Conservation (phyloP, 2,329 filamentous ascomycete species). For the Lasiodiplodia gonubiensis region DNA sequence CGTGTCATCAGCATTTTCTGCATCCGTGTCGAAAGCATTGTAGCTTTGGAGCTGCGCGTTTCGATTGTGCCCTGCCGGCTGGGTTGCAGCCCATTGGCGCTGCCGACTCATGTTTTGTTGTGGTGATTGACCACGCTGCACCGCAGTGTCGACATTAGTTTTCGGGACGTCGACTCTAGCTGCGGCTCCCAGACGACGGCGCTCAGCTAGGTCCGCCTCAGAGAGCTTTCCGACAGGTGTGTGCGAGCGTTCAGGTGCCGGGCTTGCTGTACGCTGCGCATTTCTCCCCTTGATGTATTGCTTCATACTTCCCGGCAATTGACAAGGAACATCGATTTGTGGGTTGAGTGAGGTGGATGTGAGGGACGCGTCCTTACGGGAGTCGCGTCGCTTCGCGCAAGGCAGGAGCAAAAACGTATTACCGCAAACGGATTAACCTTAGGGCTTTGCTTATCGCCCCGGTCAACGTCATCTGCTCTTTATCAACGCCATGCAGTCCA, state of each 20-base stretch:
- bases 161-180: background rate
- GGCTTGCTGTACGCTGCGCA: background rate
- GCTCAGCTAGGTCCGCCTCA: background rate
- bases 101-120: background rate
- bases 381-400: background rate
- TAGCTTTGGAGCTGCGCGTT: background rate
- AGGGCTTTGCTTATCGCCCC: conserved; percentile 12
- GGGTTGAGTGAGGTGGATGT: background rate
- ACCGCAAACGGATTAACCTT: background rate
- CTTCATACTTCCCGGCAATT: background rate
- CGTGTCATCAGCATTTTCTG: conserved; percentile 22
- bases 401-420: background rate
- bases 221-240: background rate
- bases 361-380: conserved; percentile 6
- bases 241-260: background rate
- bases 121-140: background rate
- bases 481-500: conserved; percentile 1
- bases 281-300: background rate
- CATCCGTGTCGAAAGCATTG: conserved; percentile 24
- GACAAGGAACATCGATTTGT: background rate
- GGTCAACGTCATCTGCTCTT: conserved; percentile 3
- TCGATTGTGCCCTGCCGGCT: background rate
- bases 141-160: background rate
- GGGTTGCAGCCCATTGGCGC: background rate
- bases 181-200: background rate